Conservation (phyloP, 176 grass and related monocot species). For the Lolium perenne region DNA sequence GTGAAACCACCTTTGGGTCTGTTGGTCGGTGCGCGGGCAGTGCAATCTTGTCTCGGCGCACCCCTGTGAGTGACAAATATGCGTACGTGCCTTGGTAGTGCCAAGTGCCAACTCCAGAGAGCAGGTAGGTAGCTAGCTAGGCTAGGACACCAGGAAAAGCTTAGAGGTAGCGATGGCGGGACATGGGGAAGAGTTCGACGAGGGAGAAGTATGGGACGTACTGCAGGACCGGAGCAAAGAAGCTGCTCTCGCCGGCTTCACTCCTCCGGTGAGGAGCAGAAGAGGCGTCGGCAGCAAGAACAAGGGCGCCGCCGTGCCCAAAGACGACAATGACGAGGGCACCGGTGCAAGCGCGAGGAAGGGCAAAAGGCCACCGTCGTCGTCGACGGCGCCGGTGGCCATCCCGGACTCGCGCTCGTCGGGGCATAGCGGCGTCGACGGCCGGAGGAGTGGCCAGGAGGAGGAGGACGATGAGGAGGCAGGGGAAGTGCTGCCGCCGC, state of each 20-base stretch:
- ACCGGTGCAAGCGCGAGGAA: neutral
- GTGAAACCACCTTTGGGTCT: slow-evolving; percentile 46
- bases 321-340: neutral
- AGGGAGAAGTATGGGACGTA: slow-evolving; percentile 56
- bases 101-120: slow-evolving; percentile 29
- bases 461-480: slow-evolving; percentile 29
- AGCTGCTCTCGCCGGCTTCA: neutral
- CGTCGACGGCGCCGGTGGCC: slow-evolving; percentile 40
- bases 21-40: slow-evolving; percentile 40
- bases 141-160: slow-evolving; percentile 8
- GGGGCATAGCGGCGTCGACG: neutral
- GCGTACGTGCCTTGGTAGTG: neutral
- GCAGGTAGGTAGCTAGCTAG: neutral
- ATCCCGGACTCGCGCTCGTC: slow-evolving; percentile 28
- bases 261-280: slow-evolving; percentile 14
- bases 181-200: slow-evolving; percentile 50
- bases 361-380: slow-evolving; percentile 2
- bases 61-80: slow-evolving; percentile 46
- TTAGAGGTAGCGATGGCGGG: neutral
- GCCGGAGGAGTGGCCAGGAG: neutral
- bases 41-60: slow-evolving; percentile 36
- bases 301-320: neutral
- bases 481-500: slow-evolving; percentile 47
- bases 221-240: slow-evolving; percentile 31
- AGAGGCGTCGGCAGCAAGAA: neutral